Evolutionary conservation across 78 protist species (phyloP).

Genomic region (Dictyostelium purpureum): DNA sequence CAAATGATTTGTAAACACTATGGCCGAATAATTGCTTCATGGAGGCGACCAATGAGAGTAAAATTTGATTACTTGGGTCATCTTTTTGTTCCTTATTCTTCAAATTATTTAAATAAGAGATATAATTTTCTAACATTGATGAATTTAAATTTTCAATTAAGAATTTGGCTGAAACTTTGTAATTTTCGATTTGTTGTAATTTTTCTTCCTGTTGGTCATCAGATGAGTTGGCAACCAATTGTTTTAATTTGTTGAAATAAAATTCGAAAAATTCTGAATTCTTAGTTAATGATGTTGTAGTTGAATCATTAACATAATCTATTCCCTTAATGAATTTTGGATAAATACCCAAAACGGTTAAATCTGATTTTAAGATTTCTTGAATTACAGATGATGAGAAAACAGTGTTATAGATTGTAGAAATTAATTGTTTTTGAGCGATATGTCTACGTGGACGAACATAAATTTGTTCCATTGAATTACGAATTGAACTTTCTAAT

Average conservation of each 20-base stretch:
- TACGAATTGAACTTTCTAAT: neutral
- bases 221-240: too few species aligned
- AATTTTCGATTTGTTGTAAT: neutral
- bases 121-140: neutral
- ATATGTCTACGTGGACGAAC: conserved; percentile 62
- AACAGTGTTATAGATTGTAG: neutral
- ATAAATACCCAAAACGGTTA: neutral
- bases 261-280: neutral
- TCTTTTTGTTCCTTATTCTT: neutral
- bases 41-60: neutral
- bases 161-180: conserved; percentile 1
- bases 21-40: conserved; percentile 16
- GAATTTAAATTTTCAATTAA: conserved; percentile 12
- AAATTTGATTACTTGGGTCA: neutral
- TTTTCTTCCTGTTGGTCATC: neutral
- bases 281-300: neutral
- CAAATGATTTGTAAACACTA: conserved; percentile 11
- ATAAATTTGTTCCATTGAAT: conserved; percentile 71
- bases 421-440: conserved; percentile 11
- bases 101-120: neutral
- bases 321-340: conserved; percentile 10
- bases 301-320: neutral
- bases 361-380: neutral
- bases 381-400: neutral
- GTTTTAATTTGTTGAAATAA: neutral